Conservation (phyloP, 2,329 filamentous ascomycete species). For the Fusarium drepaniforme region DNA sequence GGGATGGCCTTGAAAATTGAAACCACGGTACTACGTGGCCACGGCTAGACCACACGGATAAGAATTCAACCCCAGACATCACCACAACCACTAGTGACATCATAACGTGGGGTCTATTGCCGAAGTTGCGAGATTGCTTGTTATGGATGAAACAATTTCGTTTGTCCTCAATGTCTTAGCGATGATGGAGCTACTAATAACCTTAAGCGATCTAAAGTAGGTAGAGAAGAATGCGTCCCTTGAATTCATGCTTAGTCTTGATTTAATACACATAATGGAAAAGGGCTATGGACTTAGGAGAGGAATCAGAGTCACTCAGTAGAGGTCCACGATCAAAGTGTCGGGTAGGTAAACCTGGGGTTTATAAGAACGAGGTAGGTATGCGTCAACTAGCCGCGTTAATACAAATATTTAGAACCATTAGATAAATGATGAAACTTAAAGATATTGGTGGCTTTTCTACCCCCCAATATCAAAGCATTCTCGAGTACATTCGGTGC, state of each 20-base stretch:
- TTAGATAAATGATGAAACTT: neutral
- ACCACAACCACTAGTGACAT: neutral
- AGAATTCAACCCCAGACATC: too few species aligned
- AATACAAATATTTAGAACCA: neutral
- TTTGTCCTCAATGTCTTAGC: neutral
- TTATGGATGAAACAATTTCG: neutral
- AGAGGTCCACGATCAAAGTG: neutral
- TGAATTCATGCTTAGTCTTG: neutral
- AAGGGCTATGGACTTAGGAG: neutral
- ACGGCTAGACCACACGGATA: too few species aligned
- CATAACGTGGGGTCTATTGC: neutral
- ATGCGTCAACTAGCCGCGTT: neutral
- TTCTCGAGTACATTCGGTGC: neutral
- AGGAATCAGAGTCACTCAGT: neutral
- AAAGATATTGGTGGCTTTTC: neutral
- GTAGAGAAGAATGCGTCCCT: neutral
- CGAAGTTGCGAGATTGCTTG: neutral
- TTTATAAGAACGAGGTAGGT: neutral
- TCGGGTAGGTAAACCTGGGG: neutral
- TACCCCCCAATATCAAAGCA: neutral
- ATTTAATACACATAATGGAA: neutral
- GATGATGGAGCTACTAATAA: neutral
- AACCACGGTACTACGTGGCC: too few species aligned
- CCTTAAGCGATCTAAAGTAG: neutral
- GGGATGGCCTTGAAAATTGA: too few species aligned